These are phyloP conservation scores for Fusarium sp. DNA, from an alignment of 2,329 filamentous ascomycete genomes.

Conservation along the genomic window DNA sequence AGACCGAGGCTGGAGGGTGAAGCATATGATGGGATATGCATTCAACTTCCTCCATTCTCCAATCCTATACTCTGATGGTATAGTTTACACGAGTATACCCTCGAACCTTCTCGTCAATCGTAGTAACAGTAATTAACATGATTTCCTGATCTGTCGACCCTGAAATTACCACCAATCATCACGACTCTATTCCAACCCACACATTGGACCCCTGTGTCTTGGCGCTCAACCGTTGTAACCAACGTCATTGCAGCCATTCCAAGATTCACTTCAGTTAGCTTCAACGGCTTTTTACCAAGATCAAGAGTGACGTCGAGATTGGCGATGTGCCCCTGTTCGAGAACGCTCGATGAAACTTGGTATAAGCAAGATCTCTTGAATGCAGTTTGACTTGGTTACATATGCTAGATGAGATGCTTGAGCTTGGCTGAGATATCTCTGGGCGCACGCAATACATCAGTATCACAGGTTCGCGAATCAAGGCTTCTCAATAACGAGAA, in stretches of 20 bases:
- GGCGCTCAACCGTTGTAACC: neutral
- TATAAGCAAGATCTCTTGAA: neutral
- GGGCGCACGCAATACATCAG: neutral
- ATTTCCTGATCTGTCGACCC: conserved; percentile 3
- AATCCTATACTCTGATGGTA: neutral
- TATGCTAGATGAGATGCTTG: neutral
- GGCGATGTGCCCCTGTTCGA: neutral
- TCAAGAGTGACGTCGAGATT: neutral
- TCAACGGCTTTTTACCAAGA: neutral
- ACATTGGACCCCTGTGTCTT: conserved; percentile 12
- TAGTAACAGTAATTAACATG: conserved; percentile 1
- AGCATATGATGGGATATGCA: conserved; percentile 12
- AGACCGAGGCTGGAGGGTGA: conserved; percentile 9
- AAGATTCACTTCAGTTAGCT: neutral
- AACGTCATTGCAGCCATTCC: conserved; percentile 19
- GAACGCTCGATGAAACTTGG: conserved; percentile 10
- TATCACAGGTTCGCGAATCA: neutral
- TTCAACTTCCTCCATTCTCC: neutral
- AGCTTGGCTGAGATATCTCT: neutral
- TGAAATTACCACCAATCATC: conserved; percentile 15
- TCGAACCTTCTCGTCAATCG: neutral
- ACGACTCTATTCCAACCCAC: neutral
- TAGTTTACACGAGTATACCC: neutral
- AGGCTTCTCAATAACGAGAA: neutral
- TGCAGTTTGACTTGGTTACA: neutral